Evolutionary conservation across 2,329 filamentous ascomycete species (phyloP), one percentile per base, ranked within the genome.

Genomic region (Colletotrichum scovillei): DNA sequence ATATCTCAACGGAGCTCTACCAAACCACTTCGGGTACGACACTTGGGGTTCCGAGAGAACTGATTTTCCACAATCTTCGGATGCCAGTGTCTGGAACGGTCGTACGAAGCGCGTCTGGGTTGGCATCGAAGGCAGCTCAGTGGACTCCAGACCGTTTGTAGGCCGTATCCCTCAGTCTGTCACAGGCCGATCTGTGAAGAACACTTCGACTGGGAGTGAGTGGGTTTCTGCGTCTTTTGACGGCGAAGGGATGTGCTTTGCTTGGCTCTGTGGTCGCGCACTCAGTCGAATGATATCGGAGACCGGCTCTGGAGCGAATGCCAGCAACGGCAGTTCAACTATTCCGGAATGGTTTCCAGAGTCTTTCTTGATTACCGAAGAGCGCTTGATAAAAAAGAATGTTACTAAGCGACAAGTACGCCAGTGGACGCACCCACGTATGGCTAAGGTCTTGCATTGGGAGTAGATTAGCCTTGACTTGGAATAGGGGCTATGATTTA

Each of bases 1-100:
- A 14, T 60, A 60, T 35, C 58, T 60, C n/a, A 60, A 60, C 24
- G 58, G 58, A 14, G 58, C 58, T 38, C 22, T 60, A n/a, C n/a
- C 58, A 30, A 60, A 42, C 22, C 26, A 60, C 58, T 60, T 46
- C 9, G 35, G 58, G 4, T 46, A 60, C 38, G 58, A 28, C 22
- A 60, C 4, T 19, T 60, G 32, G 30, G 58, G 19, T 22, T 49
- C 19, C 9, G 42, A 22, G 19, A 49, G 42, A 49, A 49, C 8
- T 22, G 42, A 49, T 22, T 49, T 49, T 11, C 42, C 42, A 3
- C 42, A n/a, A 19, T n/a, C 42, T 19, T 49, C 19, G 42, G 42
- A 49, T 9, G 4, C 7, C 19, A 49, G 42, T 3, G 16, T 22
- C 42, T 49, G 42, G 42, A 11, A 22, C 11, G 42, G 42, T 22